These are phyloP conservation scores for Cyathus striatus DNA, from an alignment of 768 basidiomycete genomes.

Conservation along the genomic window DNA sequence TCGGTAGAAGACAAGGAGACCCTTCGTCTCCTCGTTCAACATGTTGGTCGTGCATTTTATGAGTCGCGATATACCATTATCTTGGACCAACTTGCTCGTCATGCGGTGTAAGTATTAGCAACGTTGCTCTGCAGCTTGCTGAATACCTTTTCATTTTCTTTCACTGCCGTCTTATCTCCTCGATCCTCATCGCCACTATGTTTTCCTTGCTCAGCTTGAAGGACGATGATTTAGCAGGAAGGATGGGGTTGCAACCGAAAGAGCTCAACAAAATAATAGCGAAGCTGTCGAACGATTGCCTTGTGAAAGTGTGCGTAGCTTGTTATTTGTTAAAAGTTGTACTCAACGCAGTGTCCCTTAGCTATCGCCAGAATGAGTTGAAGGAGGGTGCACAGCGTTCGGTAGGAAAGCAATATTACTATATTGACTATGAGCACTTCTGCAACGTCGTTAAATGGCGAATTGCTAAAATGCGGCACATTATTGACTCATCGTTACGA, in stretches of 20 bases:
- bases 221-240: slow-evolving; percentile 89
- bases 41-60: slow-evolving; percentile 92
- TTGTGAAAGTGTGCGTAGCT: slow-evolving; percentile 75
- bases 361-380: slow-evolving; percentile 87
- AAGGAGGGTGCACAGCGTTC: slow-evolving; percentile 87
- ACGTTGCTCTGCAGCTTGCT: slow-evolving; percentile 10
- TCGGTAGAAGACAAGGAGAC: slow-evolving; percentile 79
- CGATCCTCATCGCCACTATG: slow-evolving; percentile 2
- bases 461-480: slow-evolving; percentile 85
- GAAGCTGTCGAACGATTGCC: slow-evolving; percentile 68
- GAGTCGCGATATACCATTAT: slow-evolving; percentile 89
- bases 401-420: slow-evolving; percentile 90
- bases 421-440: slow-evolving; percentile 92
- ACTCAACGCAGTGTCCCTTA: slow-evolving; percentile 21
- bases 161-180: slow-evolving; percentile 14
- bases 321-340: too few relatives aligned
- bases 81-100: slow-evolving; percentile 88
- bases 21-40: slow-evolving; percentile 84
- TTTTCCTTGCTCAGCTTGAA: slow-evolving; percentile 56
- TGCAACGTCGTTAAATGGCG: slow-evolving; percentile 99
- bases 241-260: slow-evolving; percentile 85
- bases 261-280: slow-evolving; percentile 89
- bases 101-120: slow-evolving; percentile 82
- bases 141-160: slow-evolving; percentile 10
- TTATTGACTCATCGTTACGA: slow-evolving; percentile 84